Base-by-base conservation (phyloP, 768 basidiomycete genomes). In the Clavulina sp. region DNA sequence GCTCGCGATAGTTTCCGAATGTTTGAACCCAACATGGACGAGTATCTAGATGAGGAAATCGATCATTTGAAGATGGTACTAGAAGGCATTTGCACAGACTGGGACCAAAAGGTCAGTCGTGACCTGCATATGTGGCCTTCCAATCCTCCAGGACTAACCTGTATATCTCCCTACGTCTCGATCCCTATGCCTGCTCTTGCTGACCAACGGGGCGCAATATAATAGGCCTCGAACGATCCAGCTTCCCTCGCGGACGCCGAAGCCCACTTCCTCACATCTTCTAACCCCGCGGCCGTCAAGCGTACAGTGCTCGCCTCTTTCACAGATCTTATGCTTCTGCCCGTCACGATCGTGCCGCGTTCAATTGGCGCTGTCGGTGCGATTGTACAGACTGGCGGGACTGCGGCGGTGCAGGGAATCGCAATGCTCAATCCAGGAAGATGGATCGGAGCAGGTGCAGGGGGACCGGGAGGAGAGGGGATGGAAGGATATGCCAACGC, bases 1-100 rank as follows among this genome's bases (percentile, higher is more conserved):
- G n/a, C n/a, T n/a, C n/a, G n/a, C n/a, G n/a, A 23, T 58, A 92
- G 89, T 9, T 93, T 87, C 63, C 76, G 73, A 43, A 95, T 96
- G 88, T 97, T 96, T 58, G 92, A 97, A 64, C 70, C 74, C 6
- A 84, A 92, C 63, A 95, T 97, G 87, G 92, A 95, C 61, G 92
- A 96, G 60, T 97, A 97, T 60, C 79, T 97, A 2, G 84, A 89
- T 54, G 89, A 96, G 61, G 93, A 99, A 63, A 73, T 82, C 4
- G 92, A 95, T 52, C 74, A 73, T 53, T 72, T 87, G 48, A 88
- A 88, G 59, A 72, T 71, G 3, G 68, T 73, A 0, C 76, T 95
- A 51, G 84, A 86, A 30, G 68, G 64, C 2, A 82, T 84, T 13
- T 91, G 84, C 62, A 75, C 75, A 53, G 70, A 68, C 1, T 96